A percentile compares a stretch with the other conserved stretches of the same genome.
These are phyloP conservation scores for Trifolium dubium DNA, from an alignment of 306 rosid species.

Conservation along the genomic window DNA sequence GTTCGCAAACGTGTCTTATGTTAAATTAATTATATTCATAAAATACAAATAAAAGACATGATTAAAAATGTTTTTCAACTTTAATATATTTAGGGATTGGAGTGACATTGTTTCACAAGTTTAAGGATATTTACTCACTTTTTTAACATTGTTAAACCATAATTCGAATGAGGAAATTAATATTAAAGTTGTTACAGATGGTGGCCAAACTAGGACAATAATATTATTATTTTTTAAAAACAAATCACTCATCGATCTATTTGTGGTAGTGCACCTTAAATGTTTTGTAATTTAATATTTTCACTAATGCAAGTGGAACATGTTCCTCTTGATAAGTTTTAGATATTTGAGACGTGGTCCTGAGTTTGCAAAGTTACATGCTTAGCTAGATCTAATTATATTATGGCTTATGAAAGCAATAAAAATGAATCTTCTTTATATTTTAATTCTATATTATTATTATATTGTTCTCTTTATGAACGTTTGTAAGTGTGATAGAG, in stretches of 20 bases:
- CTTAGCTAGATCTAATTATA: constrained; percentile 35
- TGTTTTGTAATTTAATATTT: constrained; percentile 30
- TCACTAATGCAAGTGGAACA: constrained; percentile 36
- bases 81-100: too few relatives aligned
- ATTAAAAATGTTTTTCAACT: too few relatives aligned
- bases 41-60: too few relatives aligned
- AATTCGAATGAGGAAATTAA: constrained; percentile 30
- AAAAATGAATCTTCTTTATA: constrained; percentile 25
- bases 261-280: constrained; percentile 31
- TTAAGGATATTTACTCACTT: too few relatives aligned
- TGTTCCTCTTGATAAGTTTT: constrained; percentile 32
- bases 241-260: constrained; percentile 21
- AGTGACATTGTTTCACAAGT: too few relatives aligned
- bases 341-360: constrained; percentile 46
- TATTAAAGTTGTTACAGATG: constrained; percentile 1
- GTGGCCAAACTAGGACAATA: constrained; percentile 40
- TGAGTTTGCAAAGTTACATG: constrained; percentile 26
- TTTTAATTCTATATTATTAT: neutral
- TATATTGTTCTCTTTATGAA: neutral
- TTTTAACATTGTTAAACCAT: neutral
- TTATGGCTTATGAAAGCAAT: constrained; percentile 25
- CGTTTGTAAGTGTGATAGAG: neutral
- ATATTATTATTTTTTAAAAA: constrained; percentile 25
- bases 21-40: too few relatives aligned
- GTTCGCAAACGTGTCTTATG: too few relatives aligned